Evolutionary conservation across 306 rosid species (phyloP).

Genomic region (Elaeagnus macrophylla): DNA sequence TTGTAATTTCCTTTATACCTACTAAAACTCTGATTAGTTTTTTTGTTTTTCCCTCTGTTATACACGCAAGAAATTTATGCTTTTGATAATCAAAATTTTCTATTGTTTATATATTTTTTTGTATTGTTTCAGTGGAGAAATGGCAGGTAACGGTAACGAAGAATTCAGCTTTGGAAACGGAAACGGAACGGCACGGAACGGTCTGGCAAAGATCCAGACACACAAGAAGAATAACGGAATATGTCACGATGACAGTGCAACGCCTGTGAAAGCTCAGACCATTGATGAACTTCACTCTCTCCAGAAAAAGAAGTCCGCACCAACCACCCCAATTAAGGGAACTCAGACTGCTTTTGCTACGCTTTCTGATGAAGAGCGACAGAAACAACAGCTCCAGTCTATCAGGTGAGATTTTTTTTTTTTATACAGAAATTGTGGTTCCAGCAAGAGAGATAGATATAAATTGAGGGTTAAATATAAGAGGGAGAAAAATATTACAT

Average conservation of each 20-base stretch:
- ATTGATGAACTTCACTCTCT: constrained; percentile 82
- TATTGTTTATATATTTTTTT: not conserved
- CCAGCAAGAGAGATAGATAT: too few relatives aligned
- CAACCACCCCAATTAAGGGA: constrained; percentile 47
- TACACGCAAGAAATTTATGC: not conserved
- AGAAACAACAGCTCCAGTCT: constrained; percentile 62
- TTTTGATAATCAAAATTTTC: not conserved
- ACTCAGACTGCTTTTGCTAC: constrained; percentile 18
- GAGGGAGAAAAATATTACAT: too few relatives aligned
- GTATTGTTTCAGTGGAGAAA: not conserved
- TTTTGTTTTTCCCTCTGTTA: not conserved
- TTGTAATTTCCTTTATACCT: constrained; percentile 6
- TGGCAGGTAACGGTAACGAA: constrained; percentile 22
- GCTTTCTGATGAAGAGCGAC: constrained; percentile 57
- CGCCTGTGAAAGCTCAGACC: constrained; percentile 72
- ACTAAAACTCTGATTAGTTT: constrained; percentile 23
- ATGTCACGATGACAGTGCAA: constrained; percentile 66
- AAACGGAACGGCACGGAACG: constrained; percentile 24
- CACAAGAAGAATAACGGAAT: constrained; percentile 21
- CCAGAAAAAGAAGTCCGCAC: constrained; percentile 70
- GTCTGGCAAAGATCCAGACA: constrained; percentile 45
- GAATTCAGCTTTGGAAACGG: constrained; percentile 9
- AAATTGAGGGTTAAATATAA: too few relatives aligned
- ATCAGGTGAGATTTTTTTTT: constrained; percentile 39
- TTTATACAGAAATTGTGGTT: too few relatives aligned